Percentiles rank a stretch among this genome's conserved stretches.
These are phyloP conservation scores for Fusarium circinatum DNA, from an alignment of 2,329 filamentous ascomycete genomes.

Conservation along the genomic window DNA sequence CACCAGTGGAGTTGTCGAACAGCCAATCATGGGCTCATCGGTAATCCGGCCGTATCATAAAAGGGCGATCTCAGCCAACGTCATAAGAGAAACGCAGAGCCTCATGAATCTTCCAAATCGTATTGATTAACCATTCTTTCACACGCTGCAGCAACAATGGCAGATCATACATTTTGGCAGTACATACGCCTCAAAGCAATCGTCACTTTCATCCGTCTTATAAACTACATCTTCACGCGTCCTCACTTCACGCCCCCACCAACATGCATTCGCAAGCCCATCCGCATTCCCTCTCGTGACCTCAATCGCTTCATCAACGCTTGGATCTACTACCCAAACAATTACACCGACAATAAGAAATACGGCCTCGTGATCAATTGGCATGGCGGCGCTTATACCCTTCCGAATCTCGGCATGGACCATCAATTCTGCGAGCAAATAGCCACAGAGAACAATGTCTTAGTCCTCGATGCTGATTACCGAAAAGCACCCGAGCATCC, in stretches of 20 bases:
- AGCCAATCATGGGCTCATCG: not conserved
- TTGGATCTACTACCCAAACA: constrained; percentile 42
- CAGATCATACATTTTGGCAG: constrained; percentile 12
- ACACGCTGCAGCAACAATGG: no score
- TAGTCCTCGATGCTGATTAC: constrained; percentile 50
- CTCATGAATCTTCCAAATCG: no score
- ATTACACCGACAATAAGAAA: not conserved
- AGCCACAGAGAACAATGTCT: constrained; percentile 39
- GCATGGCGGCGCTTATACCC: constrained; percentile 49
- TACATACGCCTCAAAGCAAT: constrained; percentile 29
- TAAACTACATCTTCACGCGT: constrained; percentile 27
- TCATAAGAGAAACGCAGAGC: not conserved
- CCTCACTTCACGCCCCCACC: constrained; percentile 16
- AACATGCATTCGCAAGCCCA: constrained; percentile 15
- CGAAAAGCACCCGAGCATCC: constrained; percentile 53
- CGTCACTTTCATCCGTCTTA: constrained; percentile 16
- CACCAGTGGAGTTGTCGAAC: not conserved
- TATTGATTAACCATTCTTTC: no score
- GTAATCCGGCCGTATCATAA: not conserved
- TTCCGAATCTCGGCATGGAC: constrained; percentile 53
- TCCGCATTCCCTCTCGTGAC: constrained; percentile 45
- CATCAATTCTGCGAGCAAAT: constrained; percentile 50
- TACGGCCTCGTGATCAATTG: constrained; percentile 49
- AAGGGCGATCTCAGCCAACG: not conserved
- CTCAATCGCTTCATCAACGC: constrained; percentile 41